A percentile compares a stretch with the other conserved stretches of the same genome.
phyloP scores from a whole-genome alignment of 2,329 filamentous ascomycete species.

The Didymella pinodella region DNA sequence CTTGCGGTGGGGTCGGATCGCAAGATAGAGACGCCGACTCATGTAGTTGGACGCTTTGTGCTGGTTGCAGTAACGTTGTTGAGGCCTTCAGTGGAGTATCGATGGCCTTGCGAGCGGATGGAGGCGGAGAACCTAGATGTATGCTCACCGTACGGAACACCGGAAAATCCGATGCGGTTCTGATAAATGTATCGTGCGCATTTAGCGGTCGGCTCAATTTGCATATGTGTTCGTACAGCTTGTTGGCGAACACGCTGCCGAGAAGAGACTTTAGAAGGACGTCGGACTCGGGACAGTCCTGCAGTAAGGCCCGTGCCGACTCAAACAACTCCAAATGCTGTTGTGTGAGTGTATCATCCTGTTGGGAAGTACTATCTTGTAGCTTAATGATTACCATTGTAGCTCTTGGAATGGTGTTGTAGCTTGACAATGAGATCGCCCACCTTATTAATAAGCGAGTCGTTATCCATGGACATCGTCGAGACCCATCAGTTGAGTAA shows the following conservation, averaged over 20 bases:
- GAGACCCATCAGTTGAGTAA: constrained; percentile 16
- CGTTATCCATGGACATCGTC: not conserved
- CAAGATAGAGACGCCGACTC: not conserved
- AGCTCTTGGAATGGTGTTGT: not conserved
- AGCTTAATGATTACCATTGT: constrained; percentile 2
- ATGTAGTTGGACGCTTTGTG: not conserved
- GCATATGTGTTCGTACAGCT: constrained; percentile 20
- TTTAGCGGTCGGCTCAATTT: constrained; percentile 21
- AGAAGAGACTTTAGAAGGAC: constrained; percentile 19
- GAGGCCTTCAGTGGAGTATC: not conserved
- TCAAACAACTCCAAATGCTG: not conserved
- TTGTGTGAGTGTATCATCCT: too few species aligned
- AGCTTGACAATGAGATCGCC: constrained; percentile 11
- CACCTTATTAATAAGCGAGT: not conserved
- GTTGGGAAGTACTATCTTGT: not conserved
- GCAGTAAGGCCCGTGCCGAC: not conserved
- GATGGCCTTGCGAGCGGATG: not conserved
- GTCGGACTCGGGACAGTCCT: not conserved
- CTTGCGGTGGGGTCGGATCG: not conserved
- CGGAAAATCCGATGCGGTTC: not conserved
- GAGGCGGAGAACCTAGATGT: not conserved
- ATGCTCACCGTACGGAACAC: constrained; percentile 9
- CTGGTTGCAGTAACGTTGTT: not conserved
- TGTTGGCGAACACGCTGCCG: constrained; percentile 8
- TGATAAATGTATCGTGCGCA: constrained; percentile 15